Base-by-base conservation (phyloP, 345 rosid species). In the Corchorus capsularis region DNA sequence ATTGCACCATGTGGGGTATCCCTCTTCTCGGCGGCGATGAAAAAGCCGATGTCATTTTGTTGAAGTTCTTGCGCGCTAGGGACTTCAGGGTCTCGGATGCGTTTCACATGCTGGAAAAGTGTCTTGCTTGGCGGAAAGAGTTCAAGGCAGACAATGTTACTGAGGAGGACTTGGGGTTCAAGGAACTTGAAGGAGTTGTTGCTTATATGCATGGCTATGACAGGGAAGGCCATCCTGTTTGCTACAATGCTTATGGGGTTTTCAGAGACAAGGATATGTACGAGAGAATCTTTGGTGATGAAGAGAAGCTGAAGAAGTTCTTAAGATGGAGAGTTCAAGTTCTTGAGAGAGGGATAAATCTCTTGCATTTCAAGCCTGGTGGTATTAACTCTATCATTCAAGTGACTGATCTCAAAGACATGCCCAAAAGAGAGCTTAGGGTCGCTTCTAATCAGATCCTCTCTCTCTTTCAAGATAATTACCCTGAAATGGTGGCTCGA, bases 401-500 rank as follows among this genome's bases (percentile, higher is more conserved):
- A 63, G 94, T 96, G 12, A 96, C 98, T 14, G 99, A 96, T 87
- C 96, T 96, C 43, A 96, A 91, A 57, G 94, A 92, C 80, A 96
- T 96, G 99, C 99, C 99, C 35, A 93, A 92, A 75, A 83, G 94
- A 75, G 97, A 96, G 83, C 98, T 96, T 17, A 84, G 99, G 71
- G 93, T 87, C 52, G 98, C 94, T 61, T 96, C 97, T 35, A 90
- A 91, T 46, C 97, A 94, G 77, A 94, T 96, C 77, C 89, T 96
- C 22, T 92, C 98, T 63, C 86, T 96, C 22, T 96, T 96, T 46
- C 99, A 96, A 75, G 97, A 96, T 75, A 96, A 96, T 84, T 96
- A 96, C 81, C 99, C 99, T 27, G 99, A 96, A 77, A 90, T 94
- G 99, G 99, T 96, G 27, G 99, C 98, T 75, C 91, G 97, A 20